Evolutionary conservation across 768 basidiomycete species (phyloP).

Genomic region (Goffeauzyma gilvescens): DNA sequence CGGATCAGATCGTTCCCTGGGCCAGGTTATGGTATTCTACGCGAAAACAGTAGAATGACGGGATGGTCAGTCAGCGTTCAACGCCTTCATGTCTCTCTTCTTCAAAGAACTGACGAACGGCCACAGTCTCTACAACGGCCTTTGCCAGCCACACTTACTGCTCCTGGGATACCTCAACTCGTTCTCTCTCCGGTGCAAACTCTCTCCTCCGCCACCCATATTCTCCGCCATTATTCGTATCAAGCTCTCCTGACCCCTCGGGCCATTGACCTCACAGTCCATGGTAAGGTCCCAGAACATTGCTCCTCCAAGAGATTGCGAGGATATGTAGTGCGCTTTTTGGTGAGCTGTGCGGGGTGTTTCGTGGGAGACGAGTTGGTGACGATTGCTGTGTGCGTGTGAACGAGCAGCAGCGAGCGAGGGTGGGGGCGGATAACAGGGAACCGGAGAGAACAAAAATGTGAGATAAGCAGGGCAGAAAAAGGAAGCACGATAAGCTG

Average conservation of each 20-base stretch:
- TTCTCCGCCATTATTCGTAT: conserved; percentile 50
- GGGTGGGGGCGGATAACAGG: no score
- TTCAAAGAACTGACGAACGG: conserved; percentile 18
- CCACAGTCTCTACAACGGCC: conserved; percentile 62
- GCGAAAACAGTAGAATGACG: not conserved
- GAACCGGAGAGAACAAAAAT: no score
- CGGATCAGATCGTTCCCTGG: no score
- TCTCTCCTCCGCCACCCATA: conserved; percentile 55
- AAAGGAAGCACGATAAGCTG: no score
- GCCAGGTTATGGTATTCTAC: conserved; percentile 26
- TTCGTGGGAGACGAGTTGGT: conserved; percentile 67
- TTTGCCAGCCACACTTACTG: conserved; percentile 36
- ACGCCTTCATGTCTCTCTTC: no score
- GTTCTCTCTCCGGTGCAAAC: conserved; percentile 51
- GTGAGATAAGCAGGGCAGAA: no score
- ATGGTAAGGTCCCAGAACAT: conserved; percentile 67
- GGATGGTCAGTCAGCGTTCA: no score
- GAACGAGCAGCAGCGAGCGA: no score
- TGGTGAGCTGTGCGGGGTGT: conserved; percentile 42
- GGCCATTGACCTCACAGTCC: conserved; percentile 49
- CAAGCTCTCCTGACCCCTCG: conserved; percentile 42
- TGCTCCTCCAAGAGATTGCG: conserved; percentile 61
- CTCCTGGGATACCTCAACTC: conserved; percentile 50
- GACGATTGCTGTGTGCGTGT: no score
- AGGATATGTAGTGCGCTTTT: conserved; percentile 60